phyloP scores from a whole-genome alignment of 2,329 filamentous ascomycete species.

The Trichoderma pleuroti region DNA sequence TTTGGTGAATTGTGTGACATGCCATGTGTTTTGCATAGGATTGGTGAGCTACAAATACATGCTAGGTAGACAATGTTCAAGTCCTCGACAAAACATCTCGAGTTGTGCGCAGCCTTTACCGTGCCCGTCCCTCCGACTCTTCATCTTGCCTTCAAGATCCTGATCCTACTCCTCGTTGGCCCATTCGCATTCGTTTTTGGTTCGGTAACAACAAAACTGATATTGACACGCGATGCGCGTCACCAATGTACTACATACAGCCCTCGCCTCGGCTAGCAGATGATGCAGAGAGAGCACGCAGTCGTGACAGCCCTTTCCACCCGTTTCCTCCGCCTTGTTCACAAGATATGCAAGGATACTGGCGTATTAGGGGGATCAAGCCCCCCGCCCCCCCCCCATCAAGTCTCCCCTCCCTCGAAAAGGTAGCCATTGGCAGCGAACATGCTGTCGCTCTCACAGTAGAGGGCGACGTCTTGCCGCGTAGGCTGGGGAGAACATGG shows the following conservation, averaged over 20 bases:
- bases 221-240: conserved; percentile 35
- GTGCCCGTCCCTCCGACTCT: not conserved
- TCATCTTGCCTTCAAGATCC: not conserved
- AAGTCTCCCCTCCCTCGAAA: too few relatives aligned
- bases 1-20: not conserved
- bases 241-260: conserved; percentile 22
- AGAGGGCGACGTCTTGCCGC: too few relatives aligned
- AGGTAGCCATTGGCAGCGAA: too few relatives aligned
- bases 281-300: conserved; percentile 28
- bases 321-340: conserved; percentile 26
- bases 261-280: conserved; percentile 22
- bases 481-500: too few relatives aligned
- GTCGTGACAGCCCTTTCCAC: conserved; percentile 17
- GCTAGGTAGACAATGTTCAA: not conserved
- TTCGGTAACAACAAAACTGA: conserved; percentile 25
- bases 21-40: not conserved
- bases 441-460: too few relatives aligned
- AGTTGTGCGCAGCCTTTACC: not conserved
- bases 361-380: conserved; percentile 27
- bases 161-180: not conserved
- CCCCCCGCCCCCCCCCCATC: too few relatives aligned
- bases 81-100: not conserved
- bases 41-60: not conserved
- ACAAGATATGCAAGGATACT: conserved; percentile 33
- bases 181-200: conserved; percentile 29